A percentile compares a stretch with the other conserved stretches of the same genome.
These are phyloP conservation scores for Alternaria burnsii DNA, from an alignment of 2,329 filamentous ascomycete species.

Conservation along the genomic window DNA sequence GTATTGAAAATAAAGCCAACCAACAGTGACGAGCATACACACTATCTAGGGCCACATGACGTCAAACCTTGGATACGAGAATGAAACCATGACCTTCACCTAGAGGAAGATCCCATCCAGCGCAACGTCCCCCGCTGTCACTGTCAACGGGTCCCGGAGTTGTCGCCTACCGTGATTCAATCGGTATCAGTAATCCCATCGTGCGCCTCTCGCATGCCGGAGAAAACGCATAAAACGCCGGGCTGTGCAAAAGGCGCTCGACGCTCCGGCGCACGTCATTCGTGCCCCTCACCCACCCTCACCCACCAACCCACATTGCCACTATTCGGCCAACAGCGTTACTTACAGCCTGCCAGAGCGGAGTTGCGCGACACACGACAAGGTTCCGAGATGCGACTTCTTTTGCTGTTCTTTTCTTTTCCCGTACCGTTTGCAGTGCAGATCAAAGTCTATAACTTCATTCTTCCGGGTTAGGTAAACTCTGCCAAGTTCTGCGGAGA, in stretches of 20 bases:
- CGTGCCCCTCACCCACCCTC: background rate
- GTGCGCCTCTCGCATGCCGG: background rate
- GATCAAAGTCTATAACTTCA: background rate
- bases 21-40: background rate
- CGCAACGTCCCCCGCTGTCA: slow-evolving; percentile 16
- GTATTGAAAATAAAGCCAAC: background rate
- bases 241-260: background rate
- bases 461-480: background rate
- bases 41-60: background rate
- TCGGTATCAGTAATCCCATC: background rate
- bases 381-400: background rate
- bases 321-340: background rate
- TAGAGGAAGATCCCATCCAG: background rate
- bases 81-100: background rate
- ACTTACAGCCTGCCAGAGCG: background rate
- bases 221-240: background rate
- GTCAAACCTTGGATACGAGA: background rate
- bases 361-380: background rate
- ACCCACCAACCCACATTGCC: background rate
- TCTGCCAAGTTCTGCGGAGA: background rate
- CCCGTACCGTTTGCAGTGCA: background rate
- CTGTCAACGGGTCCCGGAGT: background rate
- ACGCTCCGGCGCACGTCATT: slow-evolving; percentile 6
- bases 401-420: background rate
- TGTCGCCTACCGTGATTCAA: background rate